phyloP scores from a whole-genome alignment of 495 filamentous ascomycete species.

The Endocarpon pusillum region DNA sequence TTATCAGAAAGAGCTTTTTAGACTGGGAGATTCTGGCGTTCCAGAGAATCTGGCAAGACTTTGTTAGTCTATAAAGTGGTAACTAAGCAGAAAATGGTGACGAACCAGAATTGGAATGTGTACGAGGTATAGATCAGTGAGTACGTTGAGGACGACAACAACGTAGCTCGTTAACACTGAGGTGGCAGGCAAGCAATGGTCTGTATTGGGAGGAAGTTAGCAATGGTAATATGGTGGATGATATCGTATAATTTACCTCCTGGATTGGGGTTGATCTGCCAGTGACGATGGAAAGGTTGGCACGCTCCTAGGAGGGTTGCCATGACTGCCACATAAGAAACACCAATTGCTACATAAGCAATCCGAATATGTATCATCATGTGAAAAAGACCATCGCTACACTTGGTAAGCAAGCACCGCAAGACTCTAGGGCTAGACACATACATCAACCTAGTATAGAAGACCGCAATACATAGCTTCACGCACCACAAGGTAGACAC shows the following conservation, averaged over 20 bases:
- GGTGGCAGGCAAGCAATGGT: conserved; percentile 31
- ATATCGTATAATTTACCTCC: conserved; percentile 23
- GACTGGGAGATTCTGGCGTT: too few species aligned
- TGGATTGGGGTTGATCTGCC: conserved; percentile 39
- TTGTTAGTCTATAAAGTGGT: conserved; percentile 27
- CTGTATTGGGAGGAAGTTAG: conserved; percentile 11
- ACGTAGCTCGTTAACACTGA: conserved; percentile 25
- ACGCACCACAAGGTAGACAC: conserved; percentile 32
- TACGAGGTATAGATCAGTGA: conserved; percentile 36
- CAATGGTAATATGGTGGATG: background rate
- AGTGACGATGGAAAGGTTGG: conserved; percentile 28
- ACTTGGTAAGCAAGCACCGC: conserved; percentile 2
- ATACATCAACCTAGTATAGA: conserved; percentile 37
- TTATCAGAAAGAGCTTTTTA: too few species aligned
- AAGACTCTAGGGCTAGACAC: conserved; percentile 5
- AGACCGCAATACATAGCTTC: conserved; percentile 32
- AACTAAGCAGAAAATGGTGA: conserved; percentile 28
- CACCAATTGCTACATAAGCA: conserved; percentile 26
- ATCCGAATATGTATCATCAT: conserved; percentile 25
- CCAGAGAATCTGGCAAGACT: conserved; percentile 29
- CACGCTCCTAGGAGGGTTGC: conserved; percentile 29
- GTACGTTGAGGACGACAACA: conserved; percentile 29
- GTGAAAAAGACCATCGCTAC: conserved; percentile 23
- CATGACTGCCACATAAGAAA: conserved; percentile 28
- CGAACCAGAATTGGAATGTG: conserved; percentile 36